Evolutionary conservation across 2,329 filamentous ascomycete genomes (phyloP).

Genomic region (Ceratocystis cacaofunesta): DNA sequence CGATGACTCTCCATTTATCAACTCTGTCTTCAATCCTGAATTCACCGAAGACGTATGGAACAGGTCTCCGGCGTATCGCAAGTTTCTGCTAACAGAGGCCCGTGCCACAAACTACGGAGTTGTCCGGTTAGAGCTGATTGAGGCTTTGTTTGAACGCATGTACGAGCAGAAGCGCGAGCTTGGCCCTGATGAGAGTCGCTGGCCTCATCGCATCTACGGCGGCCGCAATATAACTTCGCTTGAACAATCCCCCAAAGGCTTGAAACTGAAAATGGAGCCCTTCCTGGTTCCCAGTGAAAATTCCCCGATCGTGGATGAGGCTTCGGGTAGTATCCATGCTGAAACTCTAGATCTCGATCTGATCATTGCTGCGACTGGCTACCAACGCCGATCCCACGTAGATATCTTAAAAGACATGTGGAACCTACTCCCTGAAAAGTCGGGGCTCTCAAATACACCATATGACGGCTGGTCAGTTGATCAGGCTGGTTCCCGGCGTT

Average conservation of each 20-base stretch:
- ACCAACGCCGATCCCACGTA: constrained; percentile 63
- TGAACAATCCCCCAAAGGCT: constrained; percentile 31
- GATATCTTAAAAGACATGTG: constrained; percentile 55
- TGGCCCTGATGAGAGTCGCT: constrained; percentile 51
- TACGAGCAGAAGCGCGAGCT: constrained; percentile 70
- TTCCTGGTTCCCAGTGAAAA: constrained; percentile 11
- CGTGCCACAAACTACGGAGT: constrained; percentile 89
- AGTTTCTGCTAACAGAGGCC: constrained; percentile 47
- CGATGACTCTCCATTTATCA: constrained; percentile 94
- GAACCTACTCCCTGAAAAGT: constrained; percentile 44
- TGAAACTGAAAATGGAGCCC: constrained; percentile 42
- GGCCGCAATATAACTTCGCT: constrained; percentile 51
- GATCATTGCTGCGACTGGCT: constrained; percentile 78
- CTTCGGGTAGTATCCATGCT: constrained; percentile 22
- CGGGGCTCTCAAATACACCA: constrained; percentile 21
- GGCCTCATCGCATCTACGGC: constrained; percentile 69
- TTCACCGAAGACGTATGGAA: constrained; percentile 64
- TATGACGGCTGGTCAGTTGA: constrained; percentile 28
- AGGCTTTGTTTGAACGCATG: constrained; percentile 72
- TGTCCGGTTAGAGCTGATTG: constrained; percentile 78
- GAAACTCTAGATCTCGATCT: constrained; percentile 63
- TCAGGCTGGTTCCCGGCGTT: constrained; percentile 24
- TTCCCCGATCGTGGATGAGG: constrained; percentile 28
- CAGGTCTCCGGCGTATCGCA: constrained; percentile 47
- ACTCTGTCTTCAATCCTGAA: constrained; percentile 88